Conservation (phyloP, 1,139 yeast species). For the Chernovozyma aurita region DNA sequence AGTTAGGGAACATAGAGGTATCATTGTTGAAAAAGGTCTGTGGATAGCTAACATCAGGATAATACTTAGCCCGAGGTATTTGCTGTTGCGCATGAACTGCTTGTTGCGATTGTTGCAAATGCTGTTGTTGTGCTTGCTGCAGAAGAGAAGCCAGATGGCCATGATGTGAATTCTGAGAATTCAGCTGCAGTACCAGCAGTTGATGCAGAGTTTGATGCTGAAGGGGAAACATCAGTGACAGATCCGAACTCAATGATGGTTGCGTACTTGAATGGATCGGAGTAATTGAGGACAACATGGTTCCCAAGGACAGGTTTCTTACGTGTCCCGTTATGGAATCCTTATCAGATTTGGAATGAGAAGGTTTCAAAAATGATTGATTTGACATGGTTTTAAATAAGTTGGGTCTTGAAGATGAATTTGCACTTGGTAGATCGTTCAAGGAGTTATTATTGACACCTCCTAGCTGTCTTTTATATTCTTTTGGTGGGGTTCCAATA, state of each 20-base stretch:
- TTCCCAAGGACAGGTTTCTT: constrained; percentile 1
- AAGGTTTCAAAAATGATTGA: constrained; percentile 15
- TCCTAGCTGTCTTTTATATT: constrained; percentile 20
- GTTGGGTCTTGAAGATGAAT: constrained; percentile 19
- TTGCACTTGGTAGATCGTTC: constrained; percentile 2
- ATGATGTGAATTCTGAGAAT: background rate
- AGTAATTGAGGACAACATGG: background rate
- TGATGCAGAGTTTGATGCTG: background rate
- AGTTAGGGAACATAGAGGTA: constrained; percentile 29
- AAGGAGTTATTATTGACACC: constrained; percentile 6
- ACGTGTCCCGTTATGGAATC: background rate
- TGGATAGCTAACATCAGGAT: constrained; percentile 33
- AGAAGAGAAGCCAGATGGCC: background rate
- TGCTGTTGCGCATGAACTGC: background rate
- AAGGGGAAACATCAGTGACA: background rate
- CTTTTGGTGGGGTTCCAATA: constrained; percentile 22
- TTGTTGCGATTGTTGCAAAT: background rate
- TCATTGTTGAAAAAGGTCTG: constrained; percentile 47
- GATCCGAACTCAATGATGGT: background rate
- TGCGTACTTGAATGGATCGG: constrained; percentile 1
- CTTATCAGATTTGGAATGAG: background rate
- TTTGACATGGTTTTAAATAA: constrained; percentile 33
- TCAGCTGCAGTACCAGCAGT: background rate
- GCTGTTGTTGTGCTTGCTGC: background rate
- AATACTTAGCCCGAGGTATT: constrained; percentile 1